These are phyloP conservation scores for Syzygium aromaticum DNA, from an alignment of 345 rosid genomes.

Conservation along the genomic window DNA sequence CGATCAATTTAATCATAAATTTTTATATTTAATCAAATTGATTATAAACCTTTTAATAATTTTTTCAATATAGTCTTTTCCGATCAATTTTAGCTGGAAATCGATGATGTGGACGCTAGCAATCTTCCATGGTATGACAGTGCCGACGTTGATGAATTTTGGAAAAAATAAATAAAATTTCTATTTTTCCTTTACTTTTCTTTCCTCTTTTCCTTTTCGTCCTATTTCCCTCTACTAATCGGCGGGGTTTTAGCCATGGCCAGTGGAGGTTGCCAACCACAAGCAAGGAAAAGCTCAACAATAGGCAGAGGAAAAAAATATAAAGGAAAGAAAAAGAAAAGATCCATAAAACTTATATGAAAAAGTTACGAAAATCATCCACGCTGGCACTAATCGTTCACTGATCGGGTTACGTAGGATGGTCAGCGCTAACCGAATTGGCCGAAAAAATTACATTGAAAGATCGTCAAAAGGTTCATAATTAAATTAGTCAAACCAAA, in stretches of 20 bases:
- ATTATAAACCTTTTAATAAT: neutral
- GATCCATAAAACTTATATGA: rapidly evolving
- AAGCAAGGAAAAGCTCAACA: rapidly evolving
- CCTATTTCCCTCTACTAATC: rapidly evolving
- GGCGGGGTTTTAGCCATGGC: neutral
- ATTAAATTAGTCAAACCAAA: neutral
- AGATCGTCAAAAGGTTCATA: neutral
- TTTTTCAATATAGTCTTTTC: neutral
- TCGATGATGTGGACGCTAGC: rapidly evolving
- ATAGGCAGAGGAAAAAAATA: neutral
- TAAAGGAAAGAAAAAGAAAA: neutral
- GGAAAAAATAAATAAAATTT: no score
- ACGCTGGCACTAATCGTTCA: rapidly evolving
- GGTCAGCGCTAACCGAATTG: neutral
- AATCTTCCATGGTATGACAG: rapidly evolving
- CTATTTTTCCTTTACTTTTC: neutral
- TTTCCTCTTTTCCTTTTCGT: neutral
- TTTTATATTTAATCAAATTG: neutral
- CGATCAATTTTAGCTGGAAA: neutral
- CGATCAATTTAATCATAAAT: neutral
- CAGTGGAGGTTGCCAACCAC: rapidly evolving
- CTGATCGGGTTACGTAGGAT: no score
- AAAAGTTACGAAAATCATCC: neutral
- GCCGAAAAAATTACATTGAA: rapidly evolving
- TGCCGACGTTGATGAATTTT: rapidly evolving